Percentiles rank a stretch among this genome's conserved stretches.
Evolutionary conservation across 2,329 filamentous ascomycete genomes (phyloP).

Genomic region (Apiospora pterosperma): DNA sequence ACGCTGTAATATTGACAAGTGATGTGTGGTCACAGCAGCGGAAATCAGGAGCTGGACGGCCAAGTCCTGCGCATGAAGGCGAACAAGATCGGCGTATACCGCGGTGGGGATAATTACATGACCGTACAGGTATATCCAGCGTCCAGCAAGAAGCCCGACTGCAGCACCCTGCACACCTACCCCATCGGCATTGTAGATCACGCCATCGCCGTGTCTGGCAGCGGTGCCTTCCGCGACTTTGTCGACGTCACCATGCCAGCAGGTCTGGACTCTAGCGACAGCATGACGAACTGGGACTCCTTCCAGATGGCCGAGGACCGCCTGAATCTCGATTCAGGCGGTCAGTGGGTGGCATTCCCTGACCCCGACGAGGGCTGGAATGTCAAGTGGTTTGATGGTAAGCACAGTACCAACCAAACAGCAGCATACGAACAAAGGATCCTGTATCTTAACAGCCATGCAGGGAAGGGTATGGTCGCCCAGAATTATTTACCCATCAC

Average conservation of each 20-base stretch:
- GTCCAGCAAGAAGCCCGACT: conserved; percentile 20
- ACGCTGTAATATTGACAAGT: background rate
- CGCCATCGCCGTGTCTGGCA: conserved; percentile 33
- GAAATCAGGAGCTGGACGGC: conserved; percentile 25
- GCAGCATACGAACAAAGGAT: background rate
- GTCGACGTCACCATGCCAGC: conserved; percentile 30
- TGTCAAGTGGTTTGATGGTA: conserved; percentile 35
- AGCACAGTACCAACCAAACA: conserved; percentile 11
- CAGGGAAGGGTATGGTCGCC: background rate
- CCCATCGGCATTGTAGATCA: conserved; percentile 33
- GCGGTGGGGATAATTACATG: conserved; percentile 11
- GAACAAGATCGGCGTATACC: conserved; percentile 29
- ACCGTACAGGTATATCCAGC: conserved; percentile 27
- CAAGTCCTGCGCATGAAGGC: conserved; percentile 27
- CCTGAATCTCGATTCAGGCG: conserved; percentile 16
- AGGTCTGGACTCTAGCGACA: conserved; percentile 18
- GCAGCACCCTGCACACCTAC: conserved; percentile 33
- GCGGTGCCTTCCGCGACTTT: conserved; percentile 27
- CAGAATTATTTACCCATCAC: background rate
- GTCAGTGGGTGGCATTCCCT: conserved; percentile 34
- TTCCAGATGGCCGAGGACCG: conserved; percentile 25
- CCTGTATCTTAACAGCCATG: background rate
- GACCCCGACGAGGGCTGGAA: conserved; percentile 20
- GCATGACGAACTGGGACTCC: conserved; percentile 27
- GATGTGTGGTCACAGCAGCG: conserved; percentile 7